A percentile compares a stretch with the other conserved stretches of the same genome.
phyloP scores from a whole-genome alignment of 257 asterid genomes.

The Galeopsis tetrahit region DNA sequence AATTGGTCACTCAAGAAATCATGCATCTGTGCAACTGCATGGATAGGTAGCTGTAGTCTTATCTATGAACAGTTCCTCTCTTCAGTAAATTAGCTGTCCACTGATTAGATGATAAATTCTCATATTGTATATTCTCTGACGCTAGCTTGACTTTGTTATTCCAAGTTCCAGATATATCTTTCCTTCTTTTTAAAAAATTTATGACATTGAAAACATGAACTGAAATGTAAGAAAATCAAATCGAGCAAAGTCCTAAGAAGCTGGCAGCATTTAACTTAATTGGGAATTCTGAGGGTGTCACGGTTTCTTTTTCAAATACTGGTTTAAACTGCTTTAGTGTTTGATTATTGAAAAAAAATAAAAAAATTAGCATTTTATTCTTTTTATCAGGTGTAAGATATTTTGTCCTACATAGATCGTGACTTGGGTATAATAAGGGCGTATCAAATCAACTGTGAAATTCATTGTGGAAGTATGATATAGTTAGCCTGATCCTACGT shows the following conservation, averaged over 20 bases:
- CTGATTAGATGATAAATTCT: too few species aligned
- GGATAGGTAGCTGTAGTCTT: neutral
- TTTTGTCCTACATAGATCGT: neutral
- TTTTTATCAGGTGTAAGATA: neutral
- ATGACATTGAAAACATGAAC: neutral
- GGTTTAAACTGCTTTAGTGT: neutral
- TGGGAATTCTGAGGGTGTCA: slow-evolving; percentile 3
- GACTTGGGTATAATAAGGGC: neutral
- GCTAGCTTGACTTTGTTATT: too few species aligned
- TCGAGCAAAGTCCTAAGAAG: slow-evolving; percentile 7
- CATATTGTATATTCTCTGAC: too few species aligned
- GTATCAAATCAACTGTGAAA: neutral
- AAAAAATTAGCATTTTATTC: too few species aligned
- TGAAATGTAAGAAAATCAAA: neutral
- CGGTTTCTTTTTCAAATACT: slow-evolving; percentile 1
- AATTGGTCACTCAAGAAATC: neutral
- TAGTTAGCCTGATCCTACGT: neutral
- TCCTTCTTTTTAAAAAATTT: too few species aligned
- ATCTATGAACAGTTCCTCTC: slow-evolving; percentile 6
- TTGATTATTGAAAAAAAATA: neutral
- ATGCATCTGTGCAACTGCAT: neutral
- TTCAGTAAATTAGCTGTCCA: neutral
- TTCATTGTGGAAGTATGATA: neutral
- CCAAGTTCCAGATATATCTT: too few species aligned
- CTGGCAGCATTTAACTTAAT: neutral